phyloP scores from a whole-genome alignment of 2,329 filamentous ascomycete species.

The Penicillium sp. region DNA sequence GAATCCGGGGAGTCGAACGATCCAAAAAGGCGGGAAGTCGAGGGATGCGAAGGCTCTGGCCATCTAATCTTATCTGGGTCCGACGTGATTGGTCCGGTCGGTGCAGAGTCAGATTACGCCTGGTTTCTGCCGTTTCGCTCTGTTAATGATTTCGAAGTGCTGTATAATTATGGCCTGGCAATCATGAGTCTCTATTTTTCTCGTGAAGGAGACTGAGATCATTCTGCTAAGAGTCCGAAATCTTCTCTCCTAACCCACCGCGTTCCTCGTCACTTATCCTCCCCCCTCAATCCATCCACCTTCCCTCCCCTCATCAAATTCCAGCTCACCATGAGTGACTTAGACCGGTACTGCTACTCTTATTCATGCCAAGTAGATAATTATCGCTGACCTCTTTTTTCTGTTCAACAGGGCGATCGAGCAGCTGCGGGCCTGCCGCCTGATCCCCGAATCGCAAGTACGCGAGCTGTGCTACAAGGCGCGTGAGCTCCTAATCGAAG shows the following conservation, averaged over 20 bases:
- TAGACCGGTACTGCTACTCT: conserved; percentile 70
- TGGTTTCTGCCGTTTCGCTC: neutral
- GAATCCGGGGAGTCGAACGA: conserved; percentile 7
- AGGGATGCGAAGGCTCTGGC: conserved; percentile 28
- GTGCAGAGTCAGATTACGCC: conserved; percentile 11
- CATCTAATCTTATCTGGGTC: conserved; percentile 43
- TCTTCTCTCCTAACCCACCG: conserved; percentile 11
- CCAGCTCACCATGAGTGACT: conserved; percentile 73
- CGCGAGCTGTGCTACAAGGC: conserved; percentile 97
- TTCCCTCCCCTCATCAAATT: conserved; percentile 3
- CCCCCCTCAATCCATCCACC: conserved; percentile 10
- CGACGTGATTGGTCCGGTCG: conserved; percentile 28
- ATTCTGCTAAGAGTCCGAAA: conserved; percentile 10
- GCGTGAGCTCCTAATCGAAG: conserved; percentile 91
- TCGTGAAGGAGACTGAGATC: conserved; percentile 15
- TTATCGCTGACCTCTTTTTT: neutral
- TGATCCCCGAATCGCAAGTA: conserved; percentile 93
- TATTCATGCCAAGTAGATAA: conserved; percentile 3
- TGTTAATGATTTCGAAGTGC: neutral
- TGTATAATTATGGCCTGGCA: conserved; percentile 14
- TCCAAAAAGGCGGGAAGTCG: conserved; percentile 8
- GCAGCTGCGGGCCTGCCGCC: conserved; percentile 90
- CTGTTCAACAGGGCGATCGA: conserved; percentile 72
- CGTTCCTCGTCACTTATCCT: conserved; percentile 3
- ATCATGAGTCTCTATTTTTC: conserved; percentile 18